Evolutionary conservation across 2,329 filamentous ascomycete species (phyloP), one percentile per base, ranked within the genome.

Genomic region (Cytospora paraplurivora): DNA sequence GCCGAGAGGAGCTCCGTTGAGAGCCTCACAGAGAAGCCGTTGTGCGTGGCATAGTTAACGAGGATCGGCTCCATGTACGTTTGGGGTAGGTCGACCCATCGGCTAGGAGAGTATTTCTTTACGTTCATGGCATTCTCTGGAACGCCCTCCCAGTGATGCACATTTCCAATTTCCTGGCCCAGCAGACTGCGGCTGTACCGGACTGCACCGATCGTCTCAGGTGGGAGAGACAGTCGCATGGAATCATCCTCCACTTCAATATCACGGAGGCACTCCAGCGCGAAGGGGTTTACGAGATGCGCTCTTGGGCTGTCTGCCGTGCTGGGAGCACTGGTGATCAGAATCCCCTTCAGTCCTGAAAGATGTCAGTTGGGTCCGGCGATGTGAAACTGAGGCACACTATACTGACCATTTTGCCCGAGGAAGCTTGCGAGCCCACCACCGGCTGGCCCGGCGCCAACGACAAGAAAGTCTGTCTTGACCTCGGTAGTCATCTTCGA

Each of bases 1-100:
- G 76, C 74, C 0, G 67, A 69, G 7, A 77, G 56, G 19, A 79
- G 74, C 5, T 71, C 67, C 6, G 77, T 79, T 60, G 76, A 73
- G 63, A 77, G 80, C 6, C 77, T 74, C 37, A 74, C 72, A 5
- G 70, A 71, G 62, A 79, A 79, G 1, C 77, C 78, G 15, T 72
- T 64, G 41, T 67, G 66, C 1, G 72, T 73, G 6, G 78, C 77
- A 51, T 78, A 70, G 4, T 75, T 71, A 32, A 80, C 72, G 8
- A 81, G 73, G 44, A 80, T 74, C 0, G 78, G 79, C 47, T 80
- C 78, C 4, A 81, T 69, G 7, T 78, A 70, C 0, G 76, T 79
- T 62, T 81, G 78, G 0, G 78, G 78, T 3, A 63, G 60, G 21
- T 65, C 63, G 4, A 65, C 21, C 63, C 63, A 65, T 8, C 69